These are phyloP conservation scores for Aureobasidium zeae DNA, from an alignment of 2,329 filamentous ascomycete genomes.

Conservation along the genomic window DNA sequence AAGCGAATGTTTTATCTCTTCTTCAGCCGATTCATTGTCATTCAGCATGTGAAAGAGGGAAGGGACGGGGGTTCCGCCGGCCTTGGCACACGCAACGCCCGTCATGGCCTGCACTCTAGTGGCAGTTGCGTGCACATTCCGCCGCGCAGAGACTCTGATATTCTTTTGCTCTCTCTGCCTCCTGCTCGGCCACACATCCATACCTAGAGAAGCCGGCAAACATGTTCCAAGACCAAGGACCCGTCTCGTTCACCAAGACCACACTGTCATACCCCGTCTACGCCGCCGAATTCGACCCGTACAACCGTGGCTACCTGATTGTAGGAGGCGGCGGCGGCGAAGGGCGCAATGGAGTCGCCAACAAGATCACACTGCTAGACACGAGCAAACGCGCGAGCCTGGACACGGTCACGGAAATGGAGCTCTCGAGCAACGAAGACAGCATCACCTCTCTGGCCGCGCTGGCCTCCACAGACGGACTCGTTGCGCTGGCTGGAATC, in stretches of 20 bases:
- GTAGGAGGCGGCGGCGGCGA: conserved; percentile 84
- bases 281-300: conserved; percentile 77
- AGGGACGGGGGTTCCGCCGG: too few species aligned
- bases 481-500: conserved; percentile 61
- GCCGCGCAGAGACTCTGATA: too few species aligned
- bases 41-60: conserved; percentile 9
- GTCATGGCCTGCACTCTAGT: too few species aligned
- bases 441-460: conserved; percentile 75
- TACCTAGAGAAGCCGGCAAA: too few species aligned
- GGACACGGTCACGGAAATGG: conserved; percentile 58
- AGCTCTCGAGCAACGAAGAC: conserved; percentile 76
- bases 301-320: conserved; percentile 64
- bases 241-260: conserved; percentile 46
- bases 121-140: too few species aligned
- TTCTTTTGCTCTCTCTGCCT: too few species aligned
- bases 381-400: conserved; percentile 57
- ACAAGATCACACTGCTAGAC: conserved; percentile 74
- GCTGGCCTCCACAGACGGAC: conserved; percentile 49
- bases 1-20: conserved; percentile 13
- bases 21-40: too few species aligned
- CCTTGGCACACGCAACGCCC: too few species aligned
- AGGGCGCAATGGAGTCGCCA: conserved; percentile 69
- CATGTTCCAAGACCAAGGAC: conserved; percentile 9
- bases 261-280: conserved; percentile 77
- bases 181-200: too few species aligned